phyloP scores from a whole-genome alignment of 208 protist genomes.

The Trypanosoma scelopori region DNA sequence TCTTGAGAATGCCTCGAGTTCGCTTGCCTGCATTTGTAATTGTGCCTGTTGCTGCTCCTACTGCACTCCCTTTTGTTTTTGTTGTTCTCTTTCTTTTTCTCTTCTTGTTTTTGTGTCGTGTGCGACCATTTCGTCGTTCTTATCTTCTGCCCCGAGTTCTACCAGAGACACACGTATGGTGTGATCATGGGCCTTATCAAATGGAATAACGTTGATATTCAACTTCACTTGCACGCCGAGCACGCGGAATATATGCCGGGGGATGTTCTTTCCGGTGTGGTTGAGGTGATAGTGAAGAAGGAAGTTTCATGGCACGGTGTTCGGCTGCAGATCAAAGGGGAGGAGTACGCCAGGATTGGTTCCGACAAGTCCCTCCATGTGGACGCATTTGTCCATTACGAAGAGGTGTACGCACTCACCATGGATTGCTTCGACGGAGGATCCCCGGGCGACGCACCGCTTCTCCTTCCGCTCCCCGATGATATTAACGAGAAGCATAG shows the following conservation, averaged over 20 bases:
- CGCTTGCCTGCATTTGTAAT: slow-evolving; percentile 23
- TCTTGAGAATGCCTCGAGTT: not conserved
- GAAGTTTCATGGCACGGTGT: slow-evolving; percentile 3
- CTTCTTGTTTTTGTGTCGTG: too few relatives aligned
- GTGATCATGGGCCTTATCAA: slow-evolving; percentile 1
- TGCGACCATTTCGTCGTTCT: too few relatives aligned
- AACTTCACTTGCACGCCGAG: not conserved
- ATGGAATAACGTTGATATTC: not conserved
- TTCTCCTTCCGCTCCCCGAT: not conserved
- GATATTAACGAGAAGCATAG: not conserved
- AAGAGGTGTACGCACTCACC: slow-evolving; percentile 17
- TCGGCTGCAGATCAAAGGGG: not conserved
- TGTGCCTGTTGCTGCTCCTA: too few relatives aligned
- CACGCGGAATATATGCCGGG: slow-evolving; percentile 9
- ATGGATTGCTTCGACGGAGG: not conserved
- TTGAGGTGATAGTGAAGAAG: slow-evolving; percentile 14
- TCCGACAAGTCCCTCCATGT: not conserved
- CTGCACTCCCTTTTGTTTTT: too few relatives aligned
- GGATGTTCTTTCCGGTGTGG: slow-evolving; percentile 8
- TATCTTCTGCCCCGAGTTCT: too few relatives aligned
- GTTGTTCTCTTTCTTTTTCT: too few relatives aligned
- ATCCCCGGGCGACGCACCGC: not conserved
- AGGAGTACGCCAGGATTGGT: slow-evolving; percentile 13
- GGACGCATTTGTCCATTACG: slow-evolving; percentile 10
- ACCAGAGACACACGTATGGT: not conserved